phyloP scores from a whole-genome alignment of 2,329 filamentous ascomycete genomes.

The Bipolaris bicolor region DNA sequence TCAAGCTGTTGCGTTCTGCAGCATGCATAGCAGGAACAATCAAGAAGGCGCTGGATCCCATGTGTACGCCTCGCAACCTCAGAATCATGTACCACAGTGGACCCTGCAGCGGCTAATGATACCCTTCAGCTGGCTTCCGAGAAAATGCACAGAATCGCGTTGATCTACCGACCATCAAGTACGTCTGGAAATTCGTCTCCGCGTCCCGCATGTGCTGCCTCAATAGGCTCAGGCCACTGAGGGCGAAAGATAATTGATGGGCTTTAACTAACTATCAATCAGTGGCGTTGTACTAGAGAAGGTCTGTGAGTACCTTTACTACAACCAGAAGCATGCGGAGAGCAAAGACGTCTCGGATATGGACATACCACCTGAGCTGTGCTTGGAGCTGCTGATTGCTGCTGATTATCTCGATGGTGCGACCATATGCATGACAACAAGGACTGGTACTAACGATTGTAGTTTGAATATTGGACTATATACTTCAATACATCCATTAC shows the following conservation, averaged over 20 bases:
- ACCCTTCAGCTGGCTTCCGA: slow-evolving; percentile 62
- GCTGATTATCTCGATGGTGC: slow-evolving; percentile 70
- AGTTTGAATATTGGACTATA: background rate
- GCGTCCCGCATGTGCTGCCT: background rate
- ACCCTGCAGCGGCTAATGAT: background rate
- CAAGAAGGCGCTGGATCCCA: slow-evolving; percentile 74
- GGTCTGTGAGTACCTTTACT: slow-evolving; percentile 82
- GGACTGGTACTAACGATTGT: background rate
- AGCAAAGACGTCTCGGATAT: slow-evolving; percentile 77
- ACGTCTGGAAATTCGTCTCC: slow-evolving; percentile 29
- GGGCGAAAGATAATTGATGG: background rate
- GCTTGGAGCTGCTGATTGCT: slow-evolving; percentile 76
- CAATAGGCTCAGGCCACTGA: background rate
- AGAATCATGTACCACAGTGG: background rate
- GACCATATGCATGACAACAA: background rate
- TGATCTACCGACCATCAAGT: slow-evolving; percentile 76
- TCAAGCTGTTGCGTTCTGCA: slow-evolving; percentile 73
- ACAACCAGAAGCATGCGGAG: slow-evolving; percentile 76
- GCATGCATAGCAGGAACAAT: slow-evolving; percentile 73
- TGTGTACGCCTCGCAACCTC: slow-evolving; percentile 56
- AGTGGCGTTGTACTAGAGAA: slow-evolving; percentile 79
- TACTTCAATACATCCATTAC: background rate
- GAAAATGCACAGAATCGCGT: slow-evolving; percentile 71
- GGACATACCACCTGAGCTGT: slow-evolving; percentile 79
- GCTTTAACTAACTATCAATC: slow-evolving; percentile 13